phyloP scores from a whole-genome alignment of 768 basidiomycete species.

The Russula brevipes region DNA sequence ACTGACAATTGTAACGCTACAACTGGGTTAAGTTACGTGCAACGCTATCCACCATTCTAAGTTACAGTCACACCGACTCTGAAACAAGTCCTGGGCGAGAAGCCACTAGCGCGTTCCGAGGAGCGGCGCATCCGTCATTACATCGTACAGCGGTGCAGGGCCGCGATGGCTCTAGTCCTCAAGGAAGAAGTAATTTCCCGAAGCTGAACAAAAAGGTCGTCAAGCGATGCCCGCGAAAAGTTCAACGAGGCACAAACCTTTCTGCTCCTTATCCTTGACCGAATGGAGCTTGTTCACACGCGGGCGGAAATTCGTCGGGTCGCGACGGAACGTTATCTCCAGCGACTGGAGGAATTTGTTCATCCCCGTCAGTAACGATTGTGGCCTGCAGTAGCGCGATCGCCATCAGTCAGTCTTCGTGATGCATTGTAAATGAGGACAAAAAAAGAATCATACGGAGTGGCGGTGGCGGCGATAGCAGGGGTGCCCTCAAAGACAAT shows the following conservation, averaged over 20 bases:
- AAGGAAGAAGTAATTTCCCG: slow-evolving; percentile 91
- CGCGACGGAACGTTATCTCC: slow-evolving; percentile 97
- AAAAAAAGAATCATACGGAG: slow-evolving; percentile 55
- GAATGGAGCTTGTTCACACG: slow-evolving; percentile 82
- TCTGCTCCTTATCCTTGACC: slow-evolving; percentile 86
- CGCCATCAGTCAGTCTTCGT: neutral
- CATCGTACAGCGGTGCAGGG: neutral
- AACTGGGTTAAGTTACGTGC: slow-evolving; percentile 11
- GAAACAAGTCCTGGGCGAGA: neutral
- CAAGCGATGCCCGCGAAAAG: neutral
- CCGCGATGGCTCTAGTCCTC: slow-evolving; percentile 51
- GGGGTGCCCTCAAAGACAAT: slow-evolving; percentile 89
- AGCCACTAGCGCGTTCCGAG: too few relatives aligned
- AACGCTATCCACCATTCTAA: neutral
- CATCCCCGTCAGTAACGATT: slow-evolving; percentile 94
- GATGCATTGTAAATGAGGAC: neutral
- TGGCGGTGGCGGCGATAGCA: slow-evolving; percentile 82
- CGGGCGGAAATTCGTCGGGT: slow-evolving; percentile 90
- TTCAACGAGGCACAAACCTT: slow-evolving; percentile 43
- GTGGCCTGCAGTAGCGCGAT: slow-evolving; percentile 53
- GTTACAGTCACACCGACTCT: neutral
- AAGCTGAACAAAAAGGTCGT: slow-evolving; percentile 38
- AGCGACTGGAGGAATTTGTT: slow-evolving; percentile 94
- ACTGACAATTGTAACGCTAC: slow-evolving; percentile 14
- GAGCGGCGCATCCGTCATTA: neutral